These are phyloP conservation scores for Venturia pyrina DNA, from an alignment of 2,329 filamentous ascomycete species.

Conservation along the genomic window DNA sequence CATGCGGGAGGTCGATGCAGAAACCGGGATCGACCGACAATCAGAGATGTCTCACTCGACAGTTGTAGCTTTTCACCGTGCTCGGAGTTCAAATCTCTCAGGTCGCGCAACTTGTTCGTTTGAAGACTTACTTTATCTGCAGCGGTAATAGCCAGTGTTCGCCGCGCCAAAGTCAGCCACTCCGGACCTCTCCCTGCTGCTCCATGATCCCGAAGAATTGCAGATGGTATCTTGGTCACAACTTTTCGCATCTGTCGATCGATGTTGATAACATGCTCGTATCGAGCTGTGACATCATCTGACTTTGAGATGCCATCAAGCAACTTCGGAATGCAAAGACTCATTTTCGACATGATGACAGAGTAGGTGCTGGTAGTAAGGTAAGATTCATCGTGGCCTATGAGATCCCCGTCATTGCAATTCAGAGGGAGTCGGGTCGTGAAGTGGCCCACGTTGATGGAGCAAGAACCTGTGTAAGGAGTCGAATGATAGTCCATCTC, in stretches of 20 bases:
- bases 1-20: not conserved
- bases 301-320: not conserved
- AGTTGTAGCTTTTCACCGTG: not conserved
- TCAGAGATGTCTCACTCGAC: too few relatives aligned
- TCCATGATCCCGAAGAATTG: conserved; percentile 5
- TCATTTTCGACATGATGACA: conserved; percentile 7
- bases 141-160: conserved; percentile 7
- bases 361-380: conserved; percentile 4
- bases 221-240: not conserved
- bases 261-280: conserved; percentile 6
- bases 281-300: not conserved
- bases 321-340: not conserved
- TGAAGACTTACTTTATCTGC: not conserved
- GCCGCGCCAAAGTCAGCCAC: conserved; percentile 1
- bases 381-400: not conserved
- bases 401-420: conserved; percentile 4
- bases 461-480: conserved; percentile 7
- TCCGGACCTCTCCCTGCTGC: not conserved
- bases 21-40: not conserved
- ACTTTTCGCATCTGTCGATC: conserved; percentile 4
- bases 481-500: conserved; percentile 8
- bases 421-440: not conserved
- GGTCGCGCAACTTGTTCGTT: too few relatives aligned
- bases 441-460: conserved; percentile 1
- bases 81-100: not conserved